Evolutionary conservation across 345 rosid species (phyloP).

Genomic region (Garcia nutans): DNA sequence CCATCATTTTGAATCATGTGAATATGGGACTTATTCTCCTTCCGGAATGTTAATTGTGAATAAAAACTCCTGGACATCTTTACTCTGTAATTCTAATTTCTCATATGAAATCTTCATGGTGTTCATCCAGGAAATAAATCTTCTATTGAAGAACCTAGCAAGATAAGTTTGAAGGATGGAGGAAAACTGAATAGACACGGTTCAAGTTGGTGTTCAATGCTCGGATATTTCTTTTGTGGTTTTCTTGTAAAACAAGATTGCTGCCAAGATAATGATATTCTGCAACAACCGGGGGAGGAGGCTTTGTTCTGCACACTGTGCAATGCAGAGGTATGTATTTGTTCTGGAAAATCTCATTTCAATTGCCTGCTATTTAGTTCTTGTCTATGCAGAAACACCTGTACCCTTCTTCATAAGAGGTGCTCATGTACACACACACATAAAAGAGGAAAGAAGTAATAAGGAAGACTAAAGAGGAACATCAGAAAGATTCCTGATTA

Average conservation of each 20-base stretch:
- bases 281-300: conserved; percentile 55
- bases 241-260: conserved; percentile 68
- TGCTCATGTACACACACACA: neutral
- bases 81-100: neutral
- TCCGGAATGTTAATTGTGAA: neutral
- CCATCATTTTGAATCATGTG: neutral
- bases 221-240: conserved; percentile 61
- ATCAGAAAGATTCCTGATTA: neutral
- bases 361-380: neutral
- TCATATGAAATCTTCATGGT: conserved; percentile 6
- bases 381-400: neutral
- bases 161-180: conserved; percentile 37
- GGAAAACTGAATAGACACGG: conserved; percentile 39
- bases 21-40: neutral
- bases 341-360: neutral
- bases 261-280: conserved; percentile 52
- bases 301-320: conserved; percentile 86
- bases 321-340: conserved; percentile 67
- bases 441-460: neutral
- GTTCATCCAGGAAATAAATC: conserved; percentile 51
- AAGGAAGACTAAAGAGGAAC: neutral
- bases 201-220: conserved; percentile 46
- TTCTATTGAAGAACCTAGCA: conserved; percentile 52
- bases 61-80: neutral
- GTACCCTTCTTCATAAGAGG: neutral